Percentiles rank a stretch among this genome's conserved stretches.
These are phyloP conservation scores for Musa troglodytarum DNA, from an alignment of 176 grass and related monocot species.

Conservation along the genomic window DNA sequence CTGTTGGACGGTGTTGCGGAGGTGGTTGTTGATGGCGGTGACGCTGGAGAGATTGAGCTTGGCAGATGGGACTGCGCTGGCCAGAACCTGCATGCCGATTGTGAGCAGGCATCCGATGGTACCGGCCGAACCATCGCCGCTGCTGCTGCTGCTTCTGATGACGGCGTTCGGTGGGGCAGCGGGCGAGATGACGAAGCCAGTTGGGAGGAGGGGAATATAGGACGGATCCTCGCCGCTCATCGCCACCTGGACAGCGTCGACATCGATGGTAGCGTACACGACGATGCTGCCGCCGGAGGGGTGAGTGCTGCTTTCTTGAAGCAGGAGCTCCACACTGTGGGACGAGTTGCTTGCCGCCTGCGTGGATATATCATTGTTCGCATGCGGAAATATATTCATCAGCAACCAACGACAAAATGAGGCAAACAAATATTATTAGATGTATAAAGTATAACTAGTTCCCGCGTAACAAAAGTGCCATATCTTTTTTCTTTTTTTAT, in stretches of 20 bases:
- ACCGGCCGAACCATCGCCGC: not conserved
- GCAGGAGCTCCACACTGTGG: conserved; percentile 92
- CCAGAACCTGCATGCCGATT: conserved; percentile 80
- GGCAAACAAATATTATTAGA: no score
- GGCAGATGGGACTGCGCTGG: conserved; percentile 71
- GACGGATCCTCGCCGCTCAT: conserved; percentile 93
- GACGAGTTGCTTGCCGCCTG: conserved; percentile 94
- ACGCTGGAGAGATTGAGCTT: conserved; percentile 87
- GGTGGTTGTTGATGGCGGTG: conserved; percentile 78
- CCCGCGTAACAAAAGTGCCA: no score
- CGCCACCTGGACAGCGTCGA: conserved; percentile 80
- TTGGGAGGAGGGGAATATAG: conserved; percentile 79
- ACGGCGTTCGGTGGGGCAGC: conserved; percentile 20
- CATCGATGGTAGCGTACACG: conserved; percentile 69
- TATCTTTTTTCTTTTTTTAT: no score
- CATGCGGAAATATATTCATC: conserved; percentile 27
- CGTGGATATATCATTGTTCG: conserved; percentile 1
- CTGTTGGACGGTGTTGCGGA: conserved; percentile 71
- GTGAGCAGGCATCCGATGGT: conserved; percentile 23
- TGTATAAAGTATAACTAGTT: no score
- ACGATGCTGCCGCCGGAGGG: conserved; percentile 62
- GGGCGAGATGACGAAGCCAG: conserved; percentile 78
- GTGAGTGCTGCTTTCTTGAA: conserved; percentile 96
- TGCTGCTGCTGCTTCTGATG: not conserved
- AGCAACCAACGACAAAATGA: no score